Percentiles rank a stretch among this genome's conserved stretches.
These are phyloP conservation scores for Beauveria brongniartii DNA, from an alignment of 2,329 filamentous ascomycete species.

Conservation along the genomic window DNA sequence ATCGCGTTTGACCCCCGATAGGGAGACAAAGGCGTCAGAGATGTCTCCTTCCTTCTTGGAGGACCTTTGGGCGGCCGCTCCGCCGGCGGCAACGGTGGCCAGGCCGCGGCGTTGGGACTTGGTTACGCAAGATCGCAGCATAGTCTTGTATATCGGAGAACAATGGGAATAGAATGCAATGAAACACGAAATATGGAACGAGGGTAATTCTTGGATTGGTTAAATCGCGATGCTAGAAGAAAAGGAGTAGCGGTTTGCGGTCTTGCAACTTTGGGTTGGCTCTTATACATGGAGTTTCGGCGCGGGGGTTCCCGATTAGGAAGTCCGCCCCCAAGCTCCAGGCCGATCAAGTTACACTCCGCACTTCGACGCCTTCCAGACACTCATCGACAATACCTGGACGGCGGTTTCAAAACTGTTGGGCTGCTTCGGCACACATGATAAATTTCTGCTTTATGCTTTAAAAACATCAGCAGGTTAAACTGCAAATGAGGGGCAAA, in stretches of 20 bases:
- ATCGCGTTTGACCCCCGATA: slow-evolving; percentile 37
- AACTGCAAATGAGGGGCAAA: background rate
- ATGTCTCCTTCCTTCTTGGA: slow-evolving; percentile 53
- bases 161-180: background rate
- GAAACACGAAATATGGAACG: background rate
- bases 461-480: too few relatives aligned
- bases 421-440: too few relatives aligned
- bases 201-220: background rate
- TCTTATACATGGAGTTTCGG: slow-evolving; percentile 13
- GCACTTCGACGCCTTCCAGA: background rate
- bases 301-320: slow-evolving; percentile 23
- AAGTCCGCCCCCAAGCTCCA: slow-evolving; percentile 19
- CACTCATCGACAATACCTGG: too few relatives aligned
- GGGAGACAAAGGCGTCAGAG: slow-evolving; percentile 52
- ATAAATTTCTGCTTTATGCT: too few relatives aligned
- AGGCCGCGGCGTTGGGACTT: slow-evolving; percentile 11
- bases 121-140: slow-evolving; percentile 6
- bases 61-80: slow-evolving; percentile 11
- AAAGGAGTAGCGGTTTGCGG: too few relatives aligned
- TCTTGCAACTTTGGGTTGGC: background rate
- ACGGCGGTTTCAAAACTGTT: too few relatives aligned
- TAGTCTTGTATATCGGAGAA: background rate
- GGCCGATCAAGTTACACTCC: background rate
- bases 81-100: slow-evolving; percentile 14
- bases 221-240: too few relatives aligned